A percentile compares a stretch with the other conserved stretches of the same genome.
Evolutionary conservation across 306 rosid genomes (phyloP).

Genomic region (Phaseolus lunatus): DNA sequence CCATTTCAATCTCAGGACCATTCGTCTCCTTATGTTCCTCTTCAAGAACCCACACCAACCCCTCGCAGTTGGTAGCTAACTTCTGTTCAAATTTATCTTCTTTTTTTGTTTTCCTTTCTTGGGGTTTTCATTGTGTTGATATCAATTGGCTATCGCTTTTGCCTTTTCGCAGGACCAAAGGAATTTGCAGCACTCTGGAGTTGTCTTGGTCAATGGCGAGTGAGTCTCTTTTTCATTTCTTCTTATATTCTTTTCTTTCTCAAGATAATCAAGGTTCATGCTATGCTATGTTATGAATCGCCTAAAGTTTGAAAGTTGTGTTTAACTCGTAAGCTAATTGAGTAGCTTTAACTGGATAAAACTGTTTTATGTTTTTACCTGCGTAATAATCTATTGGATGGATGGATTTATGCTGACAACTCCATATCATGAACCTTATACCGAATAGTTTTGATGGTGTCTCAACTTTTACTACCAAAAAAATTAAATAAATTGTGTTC

Average conservation of each 20-base stretch:
- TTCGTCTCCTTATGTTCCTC: slow-evolving; percentile 84
- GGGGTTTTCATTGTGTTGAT: slow-evolving; percentile 17
- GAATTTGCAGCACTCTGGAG: slow-evolving; percentile 82
- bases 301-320: not conserved
- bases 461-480: too few relatives aligned
- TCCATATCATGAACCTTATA: too few relatives aligned
- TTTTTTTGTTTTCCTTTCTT: not conserved
- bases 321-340: too few relatives aligned
- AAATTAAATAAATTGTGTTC: not conserved
- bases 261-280: not conserved
- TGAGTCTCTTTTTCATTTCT: slow-evolving; percentile 52
- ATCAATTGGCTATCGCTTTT: slow-evolving; percentile 38
- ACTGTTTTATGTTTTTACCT: not conserved
- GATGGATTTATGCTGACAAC: not conserved
- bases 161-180: slow-evolving; percentile 62
- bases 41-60: slow-evolving; percentile 64
- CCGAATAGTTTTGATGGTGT: too few relatives aligned
- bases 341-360: too few relatives aligned
- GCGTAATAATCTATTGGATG: too few relatives aligned
- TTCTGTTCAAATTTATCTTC: not conserved
- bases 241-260: not conserved
- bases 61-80: slow-evolving; percentile 66
- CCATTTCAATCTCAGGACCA: slow-evolving; percentile 68
- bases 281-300: not conserved
- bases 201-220: slow-evolving; percentile 91